Evolutionary conservation across 2,329 filamentous ascomycete species (phyloP).

Genomic region (Cladosporium sp.): DNA sequence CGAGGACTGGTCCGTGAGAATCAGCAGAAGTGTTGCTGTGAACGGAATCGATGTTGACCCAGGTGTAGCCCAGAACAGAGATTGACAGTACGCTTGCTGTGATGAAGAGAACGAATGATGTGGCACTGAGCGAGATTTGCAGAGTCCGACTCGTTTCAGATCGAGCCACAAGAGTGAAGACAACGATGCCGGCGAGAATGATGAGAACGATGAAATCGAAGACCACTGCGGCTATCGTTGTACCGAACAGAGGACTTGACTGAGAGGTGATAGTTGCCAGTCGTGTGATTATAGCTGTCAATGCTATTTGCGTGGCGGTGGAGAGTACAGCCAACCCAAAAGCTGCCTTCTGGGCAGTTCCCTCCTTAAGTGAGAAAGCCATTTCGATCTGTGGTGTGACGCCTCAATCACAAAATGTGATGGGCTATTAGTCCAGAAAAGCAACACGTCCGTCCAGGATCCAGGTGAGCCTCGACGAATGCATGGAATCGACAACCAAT

Average conservation of each 20-base stretch:
- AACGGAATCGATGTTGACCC: not conserved
- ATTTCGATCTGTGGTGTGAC: not conserved
- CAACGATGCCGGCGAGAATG: slow-evolving; percentile 15
- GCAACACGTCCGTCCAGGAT: slow-evolving; percentile 10
- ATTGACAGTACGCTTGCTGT: slow-evolving; percentile 21
- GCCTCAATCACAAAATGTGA: slow-evolving; percentile 8
- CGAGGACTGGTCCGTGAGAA: slow-evolving; percentile 16
- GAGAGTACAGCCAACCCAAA: slow-evolving; percentile 16
- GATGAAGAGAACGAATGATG: slow-evolving; percentile 13
- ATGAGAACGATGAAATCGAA: slow-evolving; percentile 21
- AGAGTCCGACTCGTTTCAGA: slow-evolving; percentile 14
- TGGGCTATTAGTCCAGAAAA: not conserved
- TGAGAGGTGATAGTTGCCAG: slow-evolving; percentile 17
- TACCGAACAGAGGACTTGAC: slow-evolving; percentile 11
- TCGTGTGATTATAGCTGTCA: slow-evolving; percentile 18
- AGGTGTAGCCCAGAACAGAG: slow-evolving; percentile 17
- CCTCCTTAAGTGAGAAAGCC: slow-evolving; percentile 8
- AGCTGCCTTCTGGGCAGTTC: slow-evolving; percentile 1
- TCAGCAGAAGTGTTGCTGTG: not conserved
- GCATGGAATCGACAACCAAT: slow-evolving; percentile 9
- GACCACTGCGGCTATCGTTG: slow-evolving; percentile 19
- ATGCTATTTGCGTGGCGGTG: slow-evolving; percentile 16
- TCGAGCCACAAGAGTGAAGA: slow-evolving; percentile 13
- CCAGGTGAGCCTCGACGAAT: slow-evolving; percentile 3
- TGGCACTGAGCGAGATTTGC: slow-evolving; percentile 11